Evolutionary conservation across 2,329 filamentous ascomycete genomes (phyloP), one percentile per base, ranked within the genome.

Genomic region (Phialemonium atrogriseum): DNA sequence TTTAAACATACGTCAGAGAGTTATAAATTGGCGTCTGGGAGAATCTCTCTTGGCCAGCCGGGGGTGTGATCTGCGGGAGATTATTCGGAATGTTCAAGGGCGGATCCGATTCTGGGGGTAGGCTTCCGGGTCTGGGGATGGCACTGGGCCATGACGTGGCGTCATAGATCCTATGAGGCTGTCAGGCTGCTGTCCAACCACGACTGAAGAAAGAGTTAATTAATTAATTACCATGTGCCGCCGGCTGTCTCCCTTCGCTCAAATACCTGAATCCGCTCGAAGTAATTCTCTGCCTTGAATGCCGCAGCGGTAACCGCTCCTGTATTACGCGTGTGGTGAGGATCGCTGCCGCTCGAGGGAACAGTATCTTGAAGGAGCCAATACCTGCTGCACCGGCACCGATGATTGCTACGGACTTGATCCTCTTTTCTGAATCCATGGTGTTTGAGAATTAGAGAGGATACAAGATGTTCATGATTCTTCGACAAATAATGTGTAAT

Each of bases 1-100:
- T 8, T 13, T 8, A 5, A 13, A 38, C 62, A 52, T 41, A 69
- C 68, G 68, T 73, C 17, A 73, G 47, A 10, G 58, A 60, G 3
- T 59, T 51, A 35, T 74, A 74, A 4, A 73, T 61, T 0, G 69
- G 68, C 1, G 68, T 73, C 33, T 61, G 47, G 2, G 51, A 40
- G 30, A 56, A 73, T 25, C 67, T 49, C 25, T 70, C 56, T 34
- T 66, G 66, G 8, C 46, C 34, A 21, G 48, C 57, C n/a, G 65
- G 66, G 5, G 54, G 34, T 1, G 55, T 56, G 5, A 51, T 50
- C 11, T 40, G 40, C 0, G 68, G 67, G 1, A 72, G 48, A n/a
- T 41, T 43, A 1, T 42, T 28, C 1, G 69, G 68, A 6, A 68
- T 54, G 1, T 46, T 30, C n/a, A 73, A 28, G 0, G 64, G 62